Evolutionary conservation across 208 protist genomes (phyloP), one percentile per base, ranked within the genome.

Genomic region (Leishmania major): DNA sequence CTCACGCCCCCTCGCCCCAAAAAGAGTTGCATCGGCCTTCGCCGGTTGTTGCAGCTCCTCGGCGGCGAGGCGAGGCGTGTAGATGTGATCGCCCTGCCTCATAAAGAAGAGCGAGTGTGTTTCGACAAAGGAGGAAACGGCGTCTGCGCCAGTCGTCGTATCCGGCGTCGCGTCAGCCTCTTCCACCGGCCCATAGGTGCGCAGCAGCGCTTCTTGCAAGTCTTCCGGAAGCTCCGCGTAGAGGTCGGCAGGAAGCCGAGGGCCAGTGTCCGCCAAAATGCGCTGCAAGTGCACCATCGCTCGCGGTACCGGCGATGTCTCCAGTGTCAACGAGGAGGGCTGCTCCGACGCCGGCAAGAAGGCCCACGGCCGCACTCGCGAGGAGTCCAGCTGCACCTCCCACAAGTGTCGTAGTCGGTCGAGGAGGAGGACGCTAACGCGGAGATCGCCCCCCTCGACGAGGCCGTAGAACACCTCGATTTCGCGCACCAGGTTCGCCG

Each of bases 341-440:
- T 95, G 87, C 60, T 88, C 90, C 53, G 84, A 77, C 19, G 77
- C 71, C 4, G 87, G 74, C 53, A 96, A 86, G 19, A 92, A 88
- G 25, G 87, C 76, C 93, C 95, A 98, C 74, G 89, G 91, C 3
- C 92, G 87, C 57, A 94, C 88, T 40, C 59, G 83, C 43, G 79
- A 87, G 1, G 47, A 80, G 7, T 72, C 70, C 45, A 95, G 79
- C 43, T 92, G 86, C 51, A 98, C 95, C 80, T 96, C 93, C 80
- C 95, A 98, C 28, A 94, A 40, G 84, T 97, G 93, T 22, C 94
- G 91, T 55, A 97, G 82, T 37, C 95, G 90, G 79, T 98, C 95
- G 77, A 96, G 91, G 57, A 96, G 55, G 25, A 98, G 79, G 71
- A 98, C 67, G 64, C 83, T 82, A 59, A 84, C 81, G 11, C 81